Base-by-base conservation (phyloP, 1,284 basidiomycete species). In the Heliocybe sulcata region DNA sequence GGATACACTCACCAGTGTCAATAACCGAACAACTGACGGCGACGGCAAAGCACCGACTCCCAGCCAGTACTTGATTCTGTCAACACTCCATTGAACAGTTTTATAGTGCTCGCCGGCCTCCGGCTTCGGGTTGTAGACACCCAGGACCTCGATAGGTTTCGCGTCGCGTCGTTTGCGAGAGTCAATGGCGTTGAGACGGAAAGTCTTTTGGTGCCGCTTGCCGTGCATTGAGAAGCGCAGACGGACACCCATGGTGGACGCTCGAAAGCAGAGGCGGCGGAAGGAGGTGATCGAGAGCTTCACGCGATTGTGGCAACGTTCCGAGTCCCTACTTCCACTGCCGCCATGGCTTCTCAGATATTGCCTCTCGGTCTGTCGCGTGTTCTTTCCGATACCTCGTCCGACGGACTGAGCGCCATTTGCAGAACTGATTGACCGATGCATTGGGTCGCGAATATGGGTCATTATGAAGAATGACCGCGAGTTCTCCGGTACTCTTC, bases 391-490 rank as follows among this genome's bases (percentile, higher is more conserved):
- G 19, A n/a, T 1, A 26, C 2, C 12, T 1, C 14, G 19, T 35
- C n/a, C 3, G 14, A 27, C 20, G 23, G 8, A 8, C 11, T 26
- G 12, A 53, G 20, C 52, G 12, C 22, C n/a, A 19, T 35, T 19
- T 49, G 29, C 45, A 29, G 92, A 98, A 70, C 79, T 98, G 48
- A 94, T 98, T 65, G 94, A 98, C 71, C 82, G 89, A 68, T 97
- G 94, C 67, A 97, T 96, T 67, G 94, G 94, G 56, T 94, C 91
- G 35, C 82, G 85, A 54, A 94, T 98, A 67, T 95, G 92, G 92
- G 94, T 98, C 62, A 84, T 98, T 69, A 96, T 95, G 91, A 97
- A 97, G 76, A 88, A 83, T 60, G 93, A 98, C 60, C 86, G 92
- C 54, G 94, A 98, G 74, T 97, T 97, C 72, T 92, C 90, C 16